Base-by-base conservation (phyloP, 1,284 basidiomycete species). In the Schizophyllum commune region DNA sequence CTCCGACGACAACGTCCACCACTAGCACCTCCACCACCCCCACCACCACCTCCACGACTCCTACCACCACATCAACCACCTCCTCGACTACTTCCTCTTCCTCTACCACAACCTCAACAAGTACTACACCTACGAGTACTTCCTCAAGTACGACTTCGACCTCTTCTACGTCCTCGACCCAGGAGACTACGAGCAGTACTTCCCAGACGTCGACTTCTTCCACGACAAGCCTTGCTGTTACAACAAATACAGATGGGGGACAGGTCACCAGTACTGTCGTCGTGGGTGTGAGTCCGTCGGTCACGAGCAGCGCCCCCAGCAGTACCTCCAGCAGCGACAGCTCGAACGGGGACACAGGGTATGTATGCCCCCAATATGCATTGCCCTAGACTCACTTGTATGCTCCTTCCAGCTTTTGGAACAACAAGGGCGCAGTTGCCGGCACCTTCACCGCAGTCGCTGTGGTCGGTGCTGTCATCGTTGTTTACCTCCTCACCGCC, bases 361-460 rank as follows among this genome's bases (percentile, higher is more conserved):
- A 8, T 8, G 39, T 17, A 13, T 17, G 2, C 9, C 3, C 17
- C 39, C 9, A 3, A 11, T 47, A 9, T 17, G 8, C 8, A 2
- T 27, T 27, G 39, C 39, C 7, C 34, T 13, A 47, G 39, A 3
- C 39, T 17, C 9, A 17, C 39, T 9, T 4, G 9, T 13, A 13
- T 47, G 13, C 9, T 9, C 9, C 39, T 4, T 9, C 3, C 27
- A 47, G 39, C 9, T 47, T 47, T 17, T 47, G 39, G 39, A 17
- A 47, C 39, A 79, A 79, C 70, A 77, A 68, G 55, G 77, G 74
- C 52, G 77, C 76, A 2, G 73, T 79, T 20, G 77, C 75, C 0
- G 78, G 74, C 52, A 73, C 75, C 7, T 79, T 79, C 69, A 71
- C 76, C 52, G 74, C 73, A 55, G 75, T 75, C 54, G 77, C 76